phyloP scores from a whole-genome alignment of 140 eudicot genomes.

The Cichorium intybus region DNA sequence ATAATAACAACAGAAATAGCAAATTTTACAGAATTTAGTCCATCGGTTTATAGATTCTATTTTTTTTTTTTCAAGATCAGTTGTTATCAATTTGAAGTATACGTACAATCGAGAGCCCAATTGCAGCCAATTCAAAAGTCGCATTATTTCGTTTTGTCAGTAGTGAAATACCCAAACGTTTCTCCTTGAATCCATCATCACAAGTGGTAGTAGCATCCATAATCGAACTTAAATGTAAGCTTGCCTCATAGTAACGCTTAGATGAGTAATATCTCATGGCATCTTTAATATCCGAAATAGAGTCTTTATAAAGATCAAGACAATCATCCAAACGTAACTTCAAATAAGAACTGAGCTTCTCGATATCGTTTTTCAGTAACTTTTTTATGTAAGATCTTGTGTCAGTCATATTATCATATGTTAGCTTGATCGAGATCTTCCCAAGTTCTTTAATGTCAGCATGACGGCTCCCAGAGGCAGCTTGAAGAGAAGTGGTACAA shows the following conservation, averaged over 20 bases:
- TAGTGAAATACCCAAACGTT: constrained; percentile 36
- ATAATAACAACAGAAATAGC: not conserved
- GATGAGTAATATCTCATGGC: constrained; percentile 35
- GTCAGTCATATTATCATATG: constrained; percentile 51
- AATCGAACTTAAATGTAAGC: constrained; percentile 38
- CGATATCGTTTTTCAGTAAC: constrained; percentile 17
- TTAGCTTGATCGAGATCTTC: constrained; percentile 45
- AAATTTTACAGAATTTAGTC: constrained; percentile 11
- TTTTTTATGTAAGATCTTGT: constrained; percentile 45
- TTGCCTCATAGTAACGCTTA: constrained; percentile 43
- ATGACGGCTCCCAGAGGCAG: constrained; percentile 51
- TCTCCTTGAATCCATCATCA: constrained; percentile 64
- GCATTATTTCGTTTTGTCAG: constrained; percentile 43
- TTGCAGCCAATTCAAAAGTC: constrained; percentile 54
- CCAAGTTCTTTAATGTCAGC: constrained; percentile 50
- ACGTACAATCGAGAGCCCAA: constrained; percentile 45
- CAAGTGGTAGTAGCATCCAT: constrained; percentile 69
- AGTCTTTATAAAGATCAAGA: constrained; percentile 47
- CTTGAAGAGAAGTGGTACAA: constrained; percentile 53
- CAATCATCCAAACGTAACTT: constrained; percentile 49
- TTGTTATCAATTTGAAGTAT: constrained; percentile 35
- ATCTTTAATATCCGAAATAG: constrained; percentile 29
- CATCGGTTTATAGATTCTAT: not conserved
- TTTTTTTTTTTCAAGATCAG: not conserved
- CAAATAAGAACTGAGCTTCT: constrained; percentile 2